Percentiles rank a stretch among this genome's conserved stretches.
Evolutionary conservation across 768 basidiomycete species (phyloP).

Genomic region (Termitomyces sp.): DNA sequence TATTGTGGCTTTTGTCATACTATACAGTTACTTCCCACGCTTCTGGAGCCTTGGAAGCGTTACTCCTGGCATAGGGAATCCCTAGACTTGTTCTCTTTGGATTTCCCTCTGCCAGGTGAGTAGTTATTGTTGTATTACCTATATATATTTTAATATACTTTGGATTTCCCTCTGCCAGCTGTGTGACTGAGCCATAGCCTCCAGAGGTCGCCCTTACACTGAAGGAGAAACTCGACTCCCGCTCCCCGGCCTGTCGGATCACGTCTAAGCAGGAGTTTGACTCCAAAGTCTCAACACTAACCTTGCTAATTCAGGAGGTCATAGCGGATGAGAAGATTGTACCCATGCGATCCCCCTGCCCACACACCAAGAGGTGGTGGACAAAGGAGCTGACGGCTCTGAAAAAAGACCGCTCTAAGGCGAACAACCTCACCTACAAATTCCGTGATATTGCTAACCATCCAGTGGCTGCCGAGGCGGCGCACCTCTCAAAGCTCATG

Average conservation of each 20-base stretch:
- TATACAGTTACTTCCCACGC: too few relatives aligned
- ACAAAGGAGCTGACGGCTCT: background rate
- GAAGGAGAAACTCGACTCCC: background rate
- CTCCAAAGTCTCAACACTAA: background rate
- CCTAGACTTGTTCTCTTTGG: too few relatives aligned
- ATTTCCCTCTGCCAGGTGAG: too few relatives aligned
- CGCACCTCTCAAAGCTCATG: background rate
- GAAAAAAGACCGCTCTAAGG: background rate
- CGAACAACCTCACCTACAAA: background rate
- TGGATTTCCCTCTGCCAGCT: too few relatives aligned
- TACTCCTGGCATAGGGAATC: too few relatives aligned
- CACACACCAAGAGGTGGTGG: background rate
- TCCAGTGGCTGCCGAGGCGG: background rate
- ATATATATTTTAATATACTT: too few relatives aligned
- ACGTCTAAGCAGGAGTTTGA: background rate
- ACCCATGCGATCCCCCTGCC: accelerated
- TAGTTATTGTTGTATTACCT: too few relatives aligned
- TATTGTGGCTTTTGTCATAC: too few relatives aligned
- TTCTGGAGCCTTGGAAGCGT: too few relatives aligned
- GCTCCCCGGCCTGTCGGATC: background rate
- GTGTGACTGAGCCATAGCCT: too few relatives aligned
- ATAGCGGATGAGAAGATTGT: background rate
- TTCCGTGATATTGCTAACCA: background rate
- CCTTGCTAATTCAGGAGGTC: background rate
- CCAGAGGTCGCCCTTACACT: too few relatives aligned